Evolutionary conservation across 2,329 filamentous ascomycete species (phyloP), one percentile per base, ranked within the genome.

Genomic region (Fusarium sacchari): DNA sequence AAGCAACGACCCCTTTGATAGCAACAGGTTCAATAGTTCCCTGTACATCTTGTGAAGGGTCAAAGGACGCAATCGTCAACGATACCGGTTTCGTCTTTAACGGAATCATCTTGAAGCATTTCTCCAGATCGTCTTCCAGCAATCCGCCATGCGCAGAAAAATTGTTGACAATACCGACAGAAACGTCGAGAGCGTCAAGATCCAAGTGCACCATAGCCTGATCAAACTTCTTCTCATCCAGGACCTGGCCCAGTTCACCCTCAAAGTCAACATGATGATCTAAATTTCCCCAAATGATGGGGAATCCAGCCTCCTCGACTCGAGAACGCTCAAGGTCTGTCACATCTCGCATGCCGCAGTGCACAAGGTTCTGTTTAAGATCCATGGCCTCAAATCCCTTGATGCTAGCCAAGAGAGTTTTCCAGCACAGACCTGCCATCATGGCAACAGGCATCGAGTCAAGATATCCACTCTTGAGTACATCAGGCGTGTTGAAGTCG

Each of bases 131-230:
- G 7, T 70, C 61, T 28, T 77, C 78, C n/a, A 77, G 50, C 37
- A 84, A 39, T 1, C 81, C 81, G 30, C 81, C 81, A 3, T 78
- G 75, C 1, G 79, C 81, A 30, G 81, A 79, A 60, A 80, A 83
- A 40, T 79, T 79, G 63, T 84, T 83, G 8, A 79, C 81, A n/a
- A 74, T 76, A 0, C 81, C 81, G 18, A 82, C 69, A 2, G 77
- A 79, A 6, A 75, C 64, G 49, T 83, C 82, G 8, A 83, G 69
- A 8, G 77, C 73, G 58, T 83, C 82, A 10, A 83, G 73, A 49
- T 84, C 82, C 5, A 83, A 58, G 50, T 83, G 82, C 12, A 83
- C 78, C 58, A 82, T 71, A 5, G 78, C 75, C 11, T 69, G 40
- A 4, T 20, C 42, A 7, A 75, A 34, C 3, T 50, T 40, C 44